Base-by-base conservation (phyloP, 2,329 filamentous ascomycete species). In the Ophiostoma populinum region DNA sequence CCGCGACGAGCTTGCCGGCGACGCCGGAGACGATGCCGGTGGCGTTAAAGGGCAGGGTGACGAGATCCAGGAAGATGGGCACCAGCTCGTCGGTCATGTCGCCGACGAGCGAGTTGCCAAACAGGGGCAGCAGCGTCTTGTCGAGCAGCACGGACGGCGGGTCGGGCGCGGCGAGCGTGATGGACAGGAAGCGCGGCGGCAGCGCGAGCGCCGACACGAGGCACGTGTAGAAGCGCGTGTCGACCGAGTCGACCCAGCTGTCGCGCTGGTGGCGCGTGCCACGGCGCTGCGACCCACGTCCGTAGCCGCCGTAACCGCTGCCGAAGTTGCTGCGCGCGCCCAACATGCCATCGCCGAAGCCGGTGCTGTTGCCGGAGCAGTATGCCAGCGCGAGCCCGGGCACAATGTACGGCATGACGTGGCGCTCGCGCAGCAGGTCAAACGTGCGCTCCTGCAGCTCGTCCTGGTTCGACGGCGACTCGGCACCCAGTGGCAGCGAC, bases 21-120 rank as follows among this genome's bases (percentile, higher is more conserved):
- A 98, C 82, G 19, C 90, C 87, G 46, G 86, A 94, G 4, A 98
- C 83, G 39, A 98, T 94, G 16, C 87, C 87, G 0, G 86, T 92
- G 7, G 83, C 85, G 53, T 93, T 83, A 27, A 87, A 66, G 0
- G 87, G 81, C 26, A 95, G 60, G 27, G 72, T 73, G 15, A 71
- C 73, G 18, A 98, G 65, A 47, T 95, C 83, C 4, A 98, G 66
- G 39, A 85, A 87, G 46, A 98, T 90, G 2, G 90, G 85, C 2
- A 92, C 72, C 22, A 86, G 63, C 39, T 71, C 72, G 44, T 75
- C 75, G 35, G 74, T 74, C 31, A 70, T 80, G 41, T 76, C 65
- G 10, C 82, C 85, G 0, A 93, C 70, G 2, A 95, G 59, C 0
- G 82, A 70, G 46, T 80, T 76, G 15, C 75, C 72, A 46, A 79